A percentile compares a stretch with the other conserved stretches of the same genome.
Conservation (phyloP, 768 basidiomycete species). For the Hebeloma cylindrosporum region DNA sequence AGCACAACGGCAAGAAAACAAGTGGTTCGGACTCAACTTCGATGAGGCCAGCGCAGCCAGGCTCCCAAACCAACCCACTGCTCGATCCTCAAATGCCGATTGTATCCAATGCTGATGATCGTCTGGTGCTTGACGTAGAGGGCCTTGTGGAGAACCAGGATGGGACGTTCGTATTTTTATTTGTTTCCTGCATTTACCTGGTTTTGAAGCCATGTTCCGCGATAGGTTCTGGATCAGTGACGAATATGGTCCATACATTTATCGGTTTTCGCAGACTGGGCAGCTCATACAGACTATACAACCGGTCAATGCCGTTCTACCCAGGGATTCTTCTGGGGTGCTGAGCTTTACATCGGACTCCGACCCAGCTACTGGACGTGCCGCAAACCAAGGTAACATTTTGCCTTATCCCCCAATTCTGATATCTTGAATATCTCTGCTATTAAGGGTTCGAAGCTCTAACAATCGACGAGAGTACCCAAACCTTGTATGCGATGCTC, state of each 20-base stretch:
- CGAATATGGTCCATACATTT: constrained; percentile 70
- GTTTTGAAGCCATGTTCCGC: neutral
- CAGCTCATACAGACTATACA: constrained; percentile 55
- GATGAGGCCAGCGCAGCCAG: constrained; percentile 41
- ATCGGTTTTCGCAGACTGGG: constrained; percentile 48
- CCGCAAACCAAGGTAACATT: constrained; percentile 50
- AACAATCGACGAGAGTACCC: constrained; percentile 46
- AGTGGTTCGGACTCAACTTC: constrained; percentile 53
- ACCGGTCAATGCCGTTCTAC: constrained; percentile 56
- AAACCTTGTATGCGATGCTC: constrained; percentile 57
- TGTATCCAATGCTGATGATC: constrained; percentile 39
- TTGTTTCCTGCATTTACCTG: neutral
- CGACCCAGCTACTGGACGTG: constrained; percentile 53
- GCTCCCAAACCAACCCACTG: constrained; percentile 28
- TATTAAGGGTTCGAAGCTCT: constrained; percentile 58
- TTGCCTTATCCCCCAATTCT: neutral
- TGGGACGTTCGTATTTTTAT: constrained; percentile 45
- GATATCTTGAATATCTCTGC: neutral
- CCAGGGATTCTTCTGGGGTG: constrained; percentile 40
- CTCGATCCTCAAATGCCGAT: constrained; percentile 49
- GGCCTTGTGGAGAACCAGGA: constrained; percentile 57
- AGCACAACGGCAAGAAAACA: constrained; percentile 44
- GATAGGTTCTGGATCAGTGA: constrained; percentile 69
- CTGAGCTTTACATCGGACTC: constrained; percentile 52
- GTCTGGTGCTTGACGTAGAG: constrained; percentile 56